Evolutionary conservation across 805 yeast genomes (phyloP).

Genomic region (Lipomyces sp.): DNA sequence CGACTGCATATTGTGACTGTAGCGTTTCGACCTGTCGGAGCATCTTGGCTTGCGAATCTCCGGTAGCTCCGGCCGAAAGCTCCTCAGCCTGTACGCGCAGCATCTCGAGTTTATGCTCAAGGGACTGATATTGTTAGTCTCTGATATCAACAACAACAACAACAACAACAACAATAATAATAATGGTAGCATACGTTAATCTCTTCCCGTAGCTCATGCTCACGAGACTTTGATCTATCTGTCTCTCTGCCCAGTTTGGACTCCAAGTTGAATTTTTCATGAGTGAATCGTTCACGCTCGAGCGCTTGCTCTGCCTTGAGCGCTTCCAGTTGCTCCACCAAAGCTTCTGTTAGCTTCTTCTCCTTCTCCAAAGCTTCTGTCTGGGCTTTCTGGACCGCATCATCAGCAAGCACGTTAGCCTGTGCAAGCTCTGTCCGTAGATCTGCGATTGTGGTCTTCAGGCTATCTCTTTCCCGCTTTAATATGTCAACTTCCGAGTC

Average conservation of each 20-base stretch:
- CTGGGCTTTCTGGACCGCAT: conserved; percentile 39
- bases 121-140: conserved; percentile 53
- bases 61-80: conserved; percentile 43
- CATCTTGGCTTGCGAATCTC: conserved; percentile 46
- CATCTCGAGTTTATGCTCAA: conserved; percentile 74
- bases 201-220: conserved; percentile 40
- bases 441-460: conserved; percentile 27
- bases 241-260: conserved; percentile 44
- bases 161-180: too few species aligned
- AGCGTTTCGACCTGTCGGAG: conserved; percentile 56
- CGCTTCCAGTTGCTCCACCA: conserved; percentile 44
- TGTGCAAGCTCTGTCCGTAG: conserved; percentile 43
- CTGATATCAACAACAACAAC: too few species aligned
- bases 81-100: conserved; percentile 67
- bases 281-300: conserved; percentile 47
- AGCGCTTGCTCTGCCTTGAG: conserved; percentile 45
- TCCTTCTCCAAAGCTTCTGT: conserved; percentile 43
- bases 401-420: conserved; percentile 42
- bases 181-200: conserved; percentile 31
- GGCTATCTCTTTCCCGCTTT: conserved; percentile 34
- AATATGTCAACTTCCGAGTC: conserved; percentile 37
- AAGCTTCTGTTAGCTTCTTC: conserved; percentile 38
- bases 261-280: conserved; percentile 34
- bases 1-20: conserved; percentile 72
- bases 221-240: conserved; percentile 42